A percentile compares a stretch with the other conserved stretches of the same genome.
Evolutionary conservation across 2,329 filamentous ascomycete genomes (phyloP).

Genomic region (Lojkania enalia): DNA sequence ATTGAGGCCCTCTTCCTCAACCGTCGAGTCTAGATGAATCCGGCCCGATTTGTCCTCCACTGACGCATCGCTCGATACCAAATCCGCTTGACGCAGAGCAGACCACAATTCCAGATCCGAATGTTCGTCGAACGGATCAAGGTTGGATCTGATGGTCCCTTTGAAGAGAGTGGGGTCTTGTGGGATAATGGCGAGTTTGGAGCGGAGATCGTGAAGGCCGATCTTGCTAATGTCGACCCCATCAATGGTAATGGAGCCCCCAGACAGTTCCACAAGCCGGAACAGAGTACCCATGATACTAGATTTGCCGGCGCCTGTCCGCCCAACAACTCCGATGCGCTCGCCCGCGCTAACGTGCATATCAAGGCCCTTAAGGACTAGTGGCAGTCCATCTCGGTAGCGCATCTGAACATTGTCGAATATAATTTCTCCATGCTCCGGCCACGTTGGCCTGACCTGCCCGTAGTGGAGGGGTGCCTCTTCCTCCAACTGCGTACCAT

Average conservation of each 20-base stretch:
- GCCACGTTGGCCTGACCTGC: conserved; percentile 77
- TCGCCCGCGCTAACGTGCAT: conserved; percentile 77
- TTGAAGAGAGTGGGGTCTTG: conserved; percentile 84
- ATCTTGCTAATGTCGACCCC: conserved; percentile 67
- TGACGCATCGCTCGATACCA: conserved; percentile 58
- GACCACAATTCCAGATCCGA: conserved; percentile 77
- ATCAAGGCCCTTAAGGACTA: conserved; percentile 53
- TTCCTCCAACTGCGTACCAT: conserved; percentile 82
- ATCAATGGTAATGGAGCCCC: conserved; percentile 54
- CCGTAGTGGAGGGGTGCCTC: conserved; percentile 80
- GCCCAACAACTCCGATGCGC: conserved; percentile 78
- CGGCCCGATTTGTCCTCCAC: conserved; percentile 56
- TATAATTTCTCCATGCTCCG: conserved; percentile 73
- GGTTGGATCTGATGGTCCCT: conserved; percentile 76
- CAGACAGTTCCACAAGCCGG: conserved; percentile 61
- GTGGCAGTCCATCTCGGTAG: conserved; percentile 53
- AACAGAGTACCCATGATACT: conserved; percentile 84
- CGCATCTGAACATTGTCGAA: conserved; percentile 57
- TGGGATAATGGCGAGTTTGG: conserved; percentile 78
- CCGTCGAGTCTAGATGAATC: conserved; percentile 79
- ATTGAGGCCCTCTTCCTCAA: conserved; percentile 94
- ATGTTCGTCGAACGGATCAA: conserved; percentile 81
- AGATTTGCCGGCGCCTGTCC: conserved; percentile 81
- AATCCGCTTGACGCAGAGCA: conserved; percentile 74
- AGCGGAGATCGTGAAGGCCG: conserved; percentile 74